Conservation (phyloP, 2,329 filamentous ascomycete genomes). For the Exophiala spinifera region DNA sequence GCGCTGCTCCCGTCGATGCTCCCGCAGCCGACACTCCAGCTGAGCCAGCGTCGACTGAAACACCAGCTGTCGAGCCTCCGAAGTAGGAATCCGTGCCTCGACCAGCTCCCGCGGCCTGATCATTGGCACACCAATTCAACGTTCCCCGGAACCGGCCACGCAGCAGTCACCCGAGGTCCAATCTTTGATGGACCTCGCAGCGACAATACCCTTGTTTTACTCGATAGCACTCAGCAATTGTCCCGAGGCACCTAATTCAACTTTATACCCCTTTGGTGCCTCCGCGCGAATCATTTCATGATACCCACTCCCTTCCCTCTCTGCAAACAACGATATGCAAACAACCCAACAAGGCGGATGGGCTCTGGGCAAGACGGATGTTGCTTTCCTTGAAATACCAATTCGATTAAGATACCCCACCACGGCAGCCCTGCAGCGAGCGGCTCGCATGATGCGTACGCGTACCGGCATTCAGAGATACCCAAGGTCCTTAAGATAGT, state of each 20-base stretch:
- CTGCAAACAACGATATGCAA: background rate
- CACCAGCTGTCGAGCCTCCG: slow-evolving; percentile 11
- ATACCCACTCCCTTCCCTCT: slow-evolving; percentile 10
- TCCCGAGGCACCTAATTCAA: slow-evolving; percentile 20
- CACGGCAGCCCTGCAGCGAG: slow-evolving; percentile 4
- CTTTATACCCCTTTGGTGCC: slow-evolving; percentile 21
- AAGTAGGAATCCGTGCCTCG: slow-evolving; percentile 8
- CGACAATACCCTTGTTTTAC: background rate
- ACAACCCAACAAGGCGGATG: background rate
- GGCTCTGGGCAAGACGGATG: slow-evolving; percentile 15
- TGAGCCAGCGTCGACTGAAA: slow-evolving; percentile 13
- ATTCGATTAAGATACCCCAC: slow-evolving; percentile 20
- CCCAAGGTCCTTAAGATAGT: slow-evolving; percentile 21
- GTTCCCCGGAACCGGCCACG: no score
- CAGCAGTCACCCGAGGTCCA: background rate
- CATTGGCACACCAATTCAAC: background rate
- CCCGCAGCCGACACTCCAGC: slow-evolving; percentile 10
- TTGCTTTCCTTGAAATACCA: slow-evolving; percentile 10
- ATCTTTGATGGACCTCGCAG: background rate
- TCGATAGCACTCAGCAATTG: background rate
- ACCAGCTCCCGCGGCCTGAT: background rate
- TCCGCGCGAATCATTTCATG: slow-evolving; percentile 9
- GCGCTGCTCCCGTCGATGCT: slow-evolving; percentile 18
- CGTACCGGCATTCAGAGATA: slow-evolving; percentile 15
- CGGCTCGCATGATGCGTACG: slow-evolving; percentile 10